phyloP scores from a whole-genome alignment of 306 rosid species.

The Pterocarpus macrocarpus region DNA sequence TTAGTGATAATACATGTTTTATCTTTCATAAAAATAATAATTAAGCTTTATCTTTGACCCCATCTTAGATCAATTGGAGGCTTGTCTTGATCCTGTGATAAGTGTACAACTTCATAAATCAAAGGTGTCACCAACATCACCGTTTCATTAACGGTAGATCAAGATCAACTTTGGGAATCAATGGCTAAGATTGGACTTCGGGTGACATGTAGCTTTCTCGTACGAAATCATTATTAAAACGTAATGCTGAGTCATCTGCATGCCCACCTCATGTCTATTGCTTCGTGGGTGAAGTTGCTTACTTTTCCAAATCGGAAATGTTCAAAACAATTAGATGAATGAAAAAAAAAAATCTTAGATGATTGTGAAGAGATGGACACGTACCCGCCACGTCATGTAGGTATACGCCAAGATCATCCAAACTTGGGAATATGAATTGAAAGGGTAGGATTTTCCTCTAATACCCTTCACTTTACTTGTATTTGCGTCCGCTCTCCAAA shows the following conservation, averaged over 20 bases:
- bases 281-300: neutral
- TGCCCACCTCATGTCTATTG: conserved; percentile 13
- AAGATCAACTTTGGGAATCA: neutral
- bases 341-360: neutral
- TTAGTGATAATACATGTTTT: neutral
- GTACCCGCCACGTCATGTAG: conserved; percentile 51
- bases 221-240: conserved; percentile 42
- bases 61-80: neutral
- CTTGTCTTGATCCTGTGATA: neutral
- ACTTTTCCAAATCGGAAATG: neutral
- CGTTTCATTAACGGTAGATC: conserved; percentile 16
- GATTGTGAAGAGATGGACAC: conserved; percentile 35
- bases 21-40: neutral
- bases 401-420: conserved; percentile 31
- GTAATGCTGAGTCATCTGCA: conserved; percentile 31
- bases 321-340: neutral
- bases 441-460: neutral
- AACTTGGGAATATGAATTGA: neutral
- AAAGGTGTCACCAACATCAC: neutral
- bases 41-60: conserved; percentile 23
- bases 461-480: neutral
- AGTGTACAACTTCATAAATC: neutral
- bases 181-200: conserved; percentile 37
- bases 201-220: conserved; percentile 41
- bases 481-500: too few species aligned